Base-by-base conservation (phyloP, 2,329 filamentous ascomycete genomes). In the Nigrospora osmanthi region DNA sequence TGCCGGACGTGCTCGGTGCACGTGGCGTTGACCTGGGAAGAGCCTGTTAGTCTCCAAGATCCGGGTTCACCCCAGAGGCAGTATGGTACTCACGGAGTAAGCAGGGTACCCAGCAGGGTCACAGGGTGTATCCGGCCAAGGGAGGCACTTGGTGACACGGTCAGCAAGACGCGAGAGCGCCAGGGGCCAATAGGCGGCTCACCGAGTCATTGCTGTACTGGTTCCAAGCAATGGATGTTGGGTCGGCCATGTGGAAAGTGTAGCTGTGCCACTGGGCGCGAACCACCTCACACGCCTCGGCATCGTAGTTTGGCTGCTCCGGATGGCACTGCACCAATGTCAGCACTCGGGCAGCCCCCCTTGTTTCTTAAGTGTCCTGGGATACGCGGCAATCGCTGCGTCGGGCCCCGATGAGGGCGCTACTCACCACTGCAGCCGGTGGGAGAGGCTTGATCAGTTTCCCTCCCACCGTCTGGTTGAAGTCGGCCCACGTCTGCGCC, bases 181-280 rank as follows among this genome's bases (percentile, higher is more conserved):
- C 19, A 23, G 19, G 19, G 19, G 4, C 19, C 19, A 4, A 23
- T 6, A 23, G 19, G 19, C 4, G 19, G 19, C 19, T 23, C 19
- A 23, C 19, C 19, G 71, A 68, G 57, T 71, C 71, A 52, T 78
- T 74, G 47, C 66, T 65, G 55, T 62, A 75, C 41, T 72, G 69
- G 44, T 73, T 58, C 55, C 54, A 59, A 48, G 63, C 53, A 32
- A 54, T 55, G 41, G 64, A 65, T 46, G 69, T 51, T 14, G 67
- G 67, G 49, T 70, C 53, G 12, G 50, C 48, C 10, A 58, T 51
- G 55, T 72, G 65, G 51, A 64, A 69, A 13, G 59, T 57, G 38
- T 60, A 56, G 35, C 55, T 62, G n/a, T 19, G 30, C 64, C 64
- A 68, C 40, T 52, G 54, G 38, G 52, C 47, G 42, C 53, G 47